These are phyloP conservation scores for Acanthamoeba divionensis DNA, from an alignment of 208 protist genomes.

Conservation along the genomic window DNA sequence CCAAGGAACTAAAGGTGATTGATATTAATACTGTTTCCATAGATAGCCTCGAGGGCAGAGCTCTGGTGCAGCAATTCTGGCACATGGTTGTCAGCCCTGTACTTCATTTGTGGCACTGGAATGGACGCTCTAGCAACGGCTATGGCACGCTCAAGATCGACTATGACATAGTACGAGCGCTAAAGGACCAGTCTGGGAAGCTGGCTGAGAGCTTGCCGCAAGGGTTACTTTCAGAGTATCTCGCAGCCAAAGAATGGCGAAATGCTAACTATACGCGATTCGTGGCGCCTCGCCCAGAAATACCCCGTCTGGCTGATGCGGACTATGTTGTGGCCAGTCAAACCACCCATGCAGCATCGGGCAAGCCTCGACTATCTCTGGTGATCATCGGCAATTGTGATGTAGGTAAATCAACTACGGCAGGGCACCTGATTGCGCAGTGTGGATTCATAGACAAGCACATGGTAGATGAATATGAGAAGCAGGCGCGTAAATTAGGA, in stretches of 20 bases:
- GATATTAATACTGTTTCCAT: background rate
- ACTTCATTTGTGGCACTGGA: slow-evolving; percentile 16
- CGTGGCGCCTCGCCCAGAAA: slow-evolving; percentile 11
- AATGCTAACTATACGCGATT: background rate
- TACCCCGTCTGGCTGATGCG: background rate
- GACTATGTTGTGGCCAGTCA: background rate
- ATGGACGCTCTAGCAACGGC: background rate
- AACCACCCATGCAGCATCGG: background rate
- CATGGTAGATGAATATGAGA: slow-evolving; percentile 80
- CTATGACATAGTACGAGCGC: slow-evolving; percentile 1
- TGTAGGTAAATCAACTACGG: slow-evolving; percentile 92
- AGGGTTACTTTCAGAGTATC: slow-evolving; percentile 16
- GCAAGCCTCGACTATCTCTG: background rate
- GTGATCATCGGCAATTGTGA: slow-evolving; percentile 85
- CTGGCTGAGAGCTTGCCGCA: background rate
- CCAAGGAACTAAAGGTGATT: background rate
- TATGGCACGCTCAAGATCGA: slow-evolving; percentile 42
- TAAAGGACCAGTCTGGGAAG: background rate
- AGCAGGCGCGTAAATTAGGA: slow-evolving; percentile 83
- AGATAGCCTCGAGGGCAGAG: background rate
- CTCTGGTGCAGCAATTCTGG: background rate
- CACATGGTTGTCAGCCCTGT: background rate
- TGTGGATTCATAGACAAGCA: slow-evolving; percentile 79
- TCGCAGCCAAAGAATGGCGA: slow-evolving; percentile 41
- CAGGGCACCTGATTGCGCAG: slow-evolving; percentile 90